phyloP scores from a whole-genome alignment of 2,329 filamentous ascomycete genomes.

The Claviceps monticola region DNA sequence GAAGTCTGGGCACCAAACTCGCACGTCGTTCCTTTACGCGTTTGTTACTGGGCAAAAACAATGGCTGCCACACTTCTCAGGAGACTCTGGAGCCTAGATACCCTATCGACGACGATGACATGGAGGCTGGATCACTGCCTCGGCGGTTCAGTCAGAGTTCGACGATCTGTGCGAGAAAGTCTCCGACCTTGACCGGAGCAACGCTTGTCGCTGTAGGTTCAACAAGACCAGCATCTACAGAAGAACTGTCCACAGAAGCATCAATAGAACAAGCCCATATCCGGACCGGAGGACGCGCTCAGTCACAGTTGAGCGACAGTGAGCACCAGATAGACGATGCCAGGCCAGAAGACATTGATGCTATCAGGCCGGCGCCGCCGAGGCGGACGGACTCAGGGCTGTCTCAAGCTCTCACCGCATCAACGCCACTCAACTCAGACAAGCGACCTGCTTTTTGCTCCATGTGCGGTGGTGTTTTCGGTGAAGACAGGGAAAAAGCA shows the following conservation, averaged over 20 bases:
- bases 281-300: neutral
- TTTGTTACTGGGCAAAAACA: neutral
- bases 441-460: neutral
- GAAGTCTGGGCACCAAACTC: neutral
- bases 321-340: neutral
- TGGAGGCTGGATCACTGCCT: neutral
- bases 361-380: conserved; percentile 1
- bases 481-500: neutral
- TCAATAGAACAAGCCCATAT: neutral
- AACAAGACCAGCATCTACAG: neutral
- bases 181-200: neutral
- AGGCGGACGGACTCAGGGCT: neutral
- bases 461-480: conserved; percentile 6
- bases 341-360: neutral
- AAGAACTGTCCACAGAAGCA: neutral
- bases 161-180: neutral
- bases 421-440: neutral
- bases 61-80: neutral
- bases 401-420: conserved; percentile 1
- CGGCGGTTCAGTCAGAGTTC: neutral
- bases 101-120: neutral
- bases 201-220: neutral
- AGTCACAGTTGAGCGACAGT: neutral
- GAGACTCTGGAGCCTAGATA: neutral
- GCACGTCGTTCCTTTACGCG: neutral